These are phyloP conservation scores for Carex cristatella DNA, from an alignment of 176 grass and related monocot genomes.

Conservation along the genomic window DNA sequence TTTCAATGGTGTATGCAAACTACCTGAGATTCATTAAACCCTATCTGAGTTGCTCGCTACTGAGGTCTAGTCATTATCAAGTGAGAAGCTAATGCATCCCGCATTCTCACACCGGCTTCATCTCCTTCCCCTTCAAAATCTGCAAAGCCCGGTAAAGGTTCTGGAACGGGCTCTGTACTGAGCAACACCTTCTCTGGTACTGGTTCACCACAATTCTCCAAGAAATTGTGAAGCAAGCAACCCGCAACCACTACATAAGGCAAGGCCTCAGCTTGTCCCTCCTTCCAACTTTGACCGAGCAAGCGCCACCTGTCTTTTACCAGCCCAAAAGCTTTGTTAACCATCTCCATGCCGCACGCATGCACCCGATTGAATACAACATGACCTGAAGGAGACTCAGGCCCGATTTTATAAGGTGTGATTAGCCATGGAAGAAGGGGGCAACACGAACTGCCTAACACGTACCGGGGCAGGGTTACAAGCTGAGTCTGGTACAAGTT, in stretches of 20 bases:
- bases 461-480: slow-evolving; percentile 57
- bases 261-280: slow-evolving; percentile 62
- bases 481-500: slow-evolving; percentile 48
- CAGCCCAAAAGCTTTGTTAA: slow-evolving; percentile 40
- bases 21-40: background rate
- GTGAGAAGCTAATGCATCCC: slow-evolving; percentile 66
- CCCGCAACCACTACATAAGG: slow-evolving; percentile 65
- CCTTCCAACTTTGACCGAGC: slow-evolving; percentile 68
- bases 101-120: slow-evolving; percentile 65
- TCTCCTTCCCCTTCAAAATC: slow-evolving; percentile 65
- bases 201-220: slow-evolving; percentile 51
- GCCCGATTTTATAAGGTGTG: slow-evolving; percentile 40
- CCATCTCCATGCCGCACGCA: slow-evolving; percentile 46
- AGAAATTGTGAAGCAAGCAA: slow-evolving; percentile 85
- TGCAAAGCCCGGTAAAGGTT: slow-evolving; percentile 24
- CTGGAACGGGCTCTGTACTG: background rate
- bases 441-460: slow-evolving; percentile 58
- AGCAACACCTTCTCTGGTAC: slow-evolving; percentile 24
- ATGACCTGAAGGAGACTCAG: slow-evolving; percentile 37
- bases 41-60: background rate
- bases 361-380: slow-evolving; percentile 72
- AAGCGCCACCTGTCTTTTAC: slow-evolving; percentile 73
- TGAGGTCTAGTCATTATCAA: slow-evolving; percentile 48
- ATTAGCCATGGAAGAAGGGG: slow-evolving; percentile 84
- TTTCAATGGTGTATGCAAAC: background rate